Evolutionary conservation across 1,284 basidiomycete genomes (phyloP), one percentile per base, ranked within the genome.

Genomic region (Kalmanozyma brasiliensis): DNA sequence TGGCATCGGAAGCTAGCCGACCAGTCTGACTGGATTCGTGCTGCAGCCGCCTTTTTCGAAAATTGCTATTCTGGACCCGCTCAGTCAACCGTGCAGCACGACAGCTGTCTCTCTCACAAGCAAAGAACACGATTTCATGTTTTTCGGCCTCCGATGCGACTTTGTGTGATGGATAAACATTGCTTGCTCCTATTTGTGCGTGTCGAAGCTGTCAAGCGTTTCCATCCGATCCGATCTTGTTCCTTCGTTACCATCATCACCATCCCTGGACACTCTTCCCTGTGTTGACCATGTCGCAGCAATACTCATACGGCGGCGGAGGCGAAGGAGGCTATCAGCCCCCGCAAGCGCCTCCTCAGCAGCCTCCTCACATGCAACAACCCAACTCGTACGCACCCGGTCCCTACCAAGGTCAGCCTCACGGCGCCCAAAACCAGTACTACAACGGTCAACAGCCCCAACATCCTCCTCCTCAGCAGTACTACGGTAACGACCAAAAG

Each of bases 351-450:
- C 26, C 26, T 29, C 26, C 26, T 7, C 26, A 29, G 26, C 26
- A 29, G 26, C 26, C 53, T 17, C 65, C 64, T 13, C 59, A 63
- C 32, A 67, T 68, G 69, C 52, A 67, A 32, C 64, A 52, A 20
- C 61, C 70, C 16, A 42, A 38, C 32, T 52, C 57, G 2, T 63
- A 64, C 53, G 57, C 44, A 42, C 62, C 55, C 11, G 62, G 57
- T 36, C 16, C 51, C 38, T 68, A 68, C 48, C 55, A 72, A 20
- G 73, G 70, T 24, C 67, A 70, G 23, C 57, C 67, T n/a, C 53
- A 71, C 30, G 74, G 74, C 14, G 61, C 67, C 2, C 74, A 77
- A 44, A 51, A 76, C 17, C 52, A 62, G 47, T 76, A 72, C 56
- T 64, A 74, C 37, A 68, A 68, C 17, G 71, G 56, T 10, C 65